These are phyloP conservation scores for Monilinia laxa DNA, from an alignment of 2,329 filamentous ascomycete genomes.

Conservation along the genomic window DNA sequence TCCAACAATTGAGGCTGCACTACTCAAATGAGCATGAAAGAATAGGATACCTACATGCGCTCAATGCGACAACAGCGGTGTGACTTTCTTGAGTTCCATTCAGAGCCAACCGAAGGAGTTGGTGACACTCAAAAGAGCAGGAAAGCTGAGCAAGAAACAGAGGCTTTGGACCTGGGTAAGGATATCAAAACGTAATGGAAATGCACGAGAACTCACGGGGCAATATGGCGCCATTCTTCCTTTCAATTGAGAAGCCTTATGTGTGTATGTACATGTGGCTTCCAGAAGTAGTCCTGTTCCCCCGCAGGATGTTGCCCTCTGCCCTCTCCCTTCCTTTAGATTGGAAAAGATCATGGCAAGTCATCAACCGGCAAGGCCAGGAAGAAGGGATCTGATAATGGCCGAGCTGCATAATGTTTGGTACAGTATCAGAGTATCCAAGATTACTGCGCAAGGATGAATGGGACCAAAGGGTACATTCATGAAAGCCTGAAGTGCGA, in stretches of 20 bases:
- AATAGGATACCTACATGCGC: conserved; percentile 2
- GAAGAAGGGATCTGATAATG: conserved; percentile 4
- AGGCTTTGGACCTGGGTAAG: conserved; percentile 15
- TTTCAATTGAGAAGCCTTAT: conserved; percentile 10
- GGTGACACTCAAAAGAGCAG: conserved; percentile 5
- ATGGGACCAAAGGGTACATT: not conserved
- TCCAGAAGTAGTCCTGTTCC: not conserved
- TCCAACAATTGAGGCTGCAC: not conserved
- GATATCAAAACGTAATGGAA: conserved; percentile 24
- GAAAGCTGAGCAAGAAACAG: conserved; percentile 2
- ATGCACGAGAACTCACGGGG: conserved; percentile 19
- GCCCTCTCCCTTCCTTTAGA: not conserved
- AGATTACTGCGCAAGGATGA: not conserved
- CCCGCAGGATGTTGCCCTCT: conserved; percentile 1
- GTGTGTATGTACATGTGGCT: not conserved
- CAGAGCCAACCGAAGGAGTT: conserved; percentile 16
- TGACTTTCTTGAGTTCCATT: conserved; percentile 4
- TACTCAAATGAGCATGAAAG: not conserved
- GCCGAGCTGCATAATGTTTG: conserved; percentile 4
- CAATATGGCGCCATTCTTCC: conserved; percentile 20
- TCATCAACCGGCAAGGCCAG: conserved; percentile 3
- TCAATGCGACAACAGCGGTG: conserved; percentile 16
- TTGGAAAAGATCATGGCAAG: not conserved
- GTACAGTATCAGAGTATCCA: not conserved
- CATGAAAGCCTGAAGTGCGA: not conserved